Evolutionary conservation across 1,139 yeast genomes (phyloP), one percentile per base, ranked within the genome.

Genomic region (Yueomyces sp.): DNA sequence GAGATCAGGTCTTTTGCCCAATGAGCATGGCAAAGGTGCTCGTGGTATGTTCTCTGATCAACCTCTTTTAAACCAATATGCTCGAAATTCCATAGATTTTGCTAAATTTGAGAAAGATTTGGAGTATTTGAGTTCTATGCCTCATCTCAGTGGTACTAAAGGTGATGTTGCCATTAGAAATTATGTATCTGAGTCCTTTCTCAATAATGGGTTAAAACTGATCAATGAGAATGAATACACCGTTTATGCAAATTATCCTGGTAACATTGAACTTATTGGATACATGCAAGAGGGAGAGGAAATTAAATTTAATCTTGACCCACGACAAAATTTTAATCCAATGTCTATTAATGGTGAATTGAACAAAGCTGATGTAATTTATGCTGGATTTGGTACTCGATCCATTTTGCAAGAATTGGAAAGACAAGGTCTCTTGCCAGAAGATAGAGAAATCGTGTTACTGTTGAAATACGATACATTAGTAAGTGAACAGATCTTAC

Each of bases 121-220:
- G 49, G 84, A 85, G 53, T 87, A 86, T 55, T 60, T 91, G 35
- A 77, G 93, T 31, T 76, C 87, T 2, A 77, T 89, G 78, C 91
- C 95, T 1, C 97, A 87, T 59, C 64, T 81, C 51, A 78, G 96
- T 0, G 97, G 97, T 1, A 80, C 96, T 1, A 75, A 76, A 12
- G 97, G 95, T 12, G 96, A 87, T 59, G 62, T 78, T 47, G 73
- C 89, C 0, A 64, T 86, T 36, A 79, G 86, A 1, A 70, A 71
- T 47, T 86, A 81, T 57, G 68, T 87, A 25, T 70, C 75, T 48
- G 70, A 72, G 19, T 74, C 75, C 44, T 76, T 84, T 64, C 59
- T 62, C 26, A 72, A 75, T 45, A 76, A 78, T 51, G 83, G 85
- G 2, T 56, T 84, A 41, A 65, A 68, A 38, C 49, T 68, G n/a